Evolutionary conservation across 768 basidiomycete species (phyloP), one percentile per base, ranked within the genome.

Genomic region (Collybiopsis confluens): DNA sequence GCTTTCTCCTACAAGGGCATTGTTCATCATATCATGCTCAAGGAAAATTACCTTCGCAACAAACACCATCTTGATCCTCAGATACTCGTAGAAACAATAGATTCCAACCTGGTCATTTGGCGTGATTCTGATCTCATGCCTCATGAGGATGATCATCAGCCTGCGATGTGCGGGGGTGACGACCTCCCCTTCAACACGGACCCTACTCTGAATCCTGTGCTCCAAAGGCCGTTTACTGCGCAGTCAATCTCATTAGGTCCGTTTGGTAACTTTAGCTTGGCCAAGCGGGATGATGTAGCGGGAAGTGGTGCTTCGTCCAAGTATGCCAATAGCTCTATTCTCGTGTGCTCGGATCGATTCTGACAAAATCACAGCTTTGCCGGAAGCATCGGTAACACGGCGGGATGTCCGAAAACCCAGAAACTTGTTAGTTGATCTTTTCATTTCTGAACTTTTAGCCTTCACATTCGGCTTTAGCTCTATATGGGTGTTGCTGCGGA

Each of bases 401-500:
- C 67, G 3, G 92, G 92, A 4, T 94, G 92, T 66, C 87, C 90
- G 2, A 81, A 68, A 50, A 71, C 77, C 0, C 86, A 88, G 68
- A 81, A 82, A 73, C 80, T 92, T 60, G 82, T 84, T 62, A 59
- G 81, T 70, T 46, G 6, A 20, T 56, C 23, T 28, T 11, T 26
- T n/a, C 52, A 3, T 16, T 40, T 45, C 24, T 46, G 15, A 11
- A 28, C 11, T n/a, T n/a, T n/a, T 13, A 33, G 30, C 40, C 16
- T 38, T 52, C n/a, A 0, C 42, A 16, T 38, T 33, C 44, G 11
- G 38, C 11, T 7, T 24, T 41, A 82, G 80, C 60, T 82, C 23
- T 92, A 86, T 65, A 85, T 93, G 82, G 92, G 92, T 23, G 87
- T 92, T 52, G 92, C 92, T 0, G 86, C 91, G 4, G 92, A 94